Evolutionary conservation across 2,329 filamentous ascomycete genomes (phyloP).

Genomic region (Sclerotiophoma versabilis): DNA sequence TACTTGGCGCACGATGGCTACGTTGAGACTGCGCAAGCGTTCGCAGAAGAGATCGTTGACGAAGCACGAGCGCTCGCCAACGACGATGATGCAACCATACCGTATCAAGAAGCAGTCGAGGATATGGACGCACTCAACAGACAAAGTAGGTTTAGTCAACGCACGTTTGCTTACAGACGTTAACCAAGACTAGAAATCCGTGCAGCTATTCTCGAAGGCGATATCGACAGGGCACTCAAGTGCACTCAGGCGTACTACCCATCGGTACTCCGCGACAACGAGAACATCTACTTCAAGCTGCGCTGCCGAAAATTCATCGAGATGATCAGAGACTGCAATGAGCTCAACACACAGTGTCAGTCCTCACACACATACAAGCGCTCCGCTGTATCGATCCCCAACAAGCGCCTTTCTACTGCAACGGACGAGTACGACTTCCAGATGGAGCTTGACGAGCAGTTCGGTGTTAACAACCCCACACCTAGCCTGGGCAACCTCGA

Average conservation of each 20-base stretch:
- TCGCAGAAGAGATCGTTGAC: constrained; percentile 78
- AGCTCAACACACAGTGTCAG: constrained; percentile 49
- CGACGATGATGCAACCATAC: constrained; percentile 56
- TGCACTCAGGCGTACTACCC: constrained; percentile 81
- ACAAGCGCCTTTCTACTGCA: constrained; percentile 49
- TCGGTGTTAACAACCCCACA: constrained; percentile 45
- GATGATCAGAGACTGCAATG: constrained; percentile 64
- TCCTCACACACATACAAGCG: constrained; percentile 36
- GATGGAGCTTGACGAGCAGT: constrained; percentile 64
- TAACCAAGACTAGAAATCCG: constrained; percentile 72
- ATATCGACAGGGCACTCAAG: constrained; percentile 90
- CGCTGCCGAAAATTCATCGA: constrained; percentile 93
- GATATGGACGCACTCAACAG: constrained; percentile 86
- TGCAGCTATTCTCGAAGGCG: constrained; percentile 84
- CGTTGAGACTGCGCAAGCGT: constrained; percentile 88
- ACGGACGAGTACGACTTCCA: constrained; percentile 62
- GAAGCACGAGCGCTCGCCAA: constrained; percentile 75
- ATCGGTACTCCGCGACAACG: constrained; percentile 77
- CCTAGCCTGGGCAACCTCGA: constrained; percentile 42
- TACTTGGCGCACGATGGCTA: constrained; percentile 96
- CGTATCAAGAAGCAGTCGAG: constrained; percentile 73
- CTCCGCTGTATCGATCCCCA: constrained; percentile 33
- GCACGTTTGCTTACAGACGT: neutral
- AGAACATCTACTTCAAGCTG: constrained; percentile 85
- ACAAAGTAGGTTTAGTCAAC: constrained; percentile 68